Evolutionary conservation across 1,139 yeast genomes (phyloP).

Genomic region (Taphrina deformans): DNA sequence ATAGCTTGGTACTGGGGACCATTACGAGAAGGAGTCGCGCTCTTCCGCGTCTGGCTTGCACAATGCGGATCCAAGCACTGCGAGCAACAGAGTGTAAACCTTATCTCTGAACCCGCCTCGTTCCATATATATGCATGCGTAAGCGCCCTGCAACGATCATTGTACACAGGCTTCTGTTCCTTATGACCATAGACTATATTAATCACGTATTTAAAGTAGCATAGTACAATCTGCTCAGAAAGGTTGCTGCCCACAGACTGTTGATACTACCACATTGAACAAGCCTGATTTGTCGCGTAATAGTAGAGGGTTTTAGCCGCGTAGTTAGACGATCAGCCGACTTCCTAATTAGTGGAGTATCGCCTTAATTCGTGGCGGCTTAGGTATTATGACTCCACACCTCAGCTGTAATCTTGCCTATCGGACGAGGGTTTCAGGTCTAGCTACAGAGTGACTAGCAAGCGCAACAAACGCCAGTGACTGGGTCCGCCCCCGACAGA

Average conservation of each 20-base stretch:
- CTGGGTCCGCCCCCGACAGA: no score
- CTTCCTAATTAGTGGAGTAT: neutral
- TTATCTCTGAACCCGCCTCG: no score
- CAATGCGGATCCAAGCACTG: neutral
- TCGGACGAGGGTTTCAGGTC: no score
- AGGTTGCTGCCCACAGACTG: no score
- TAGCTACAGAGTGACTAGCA: no score
- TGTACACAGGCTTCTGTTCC: neutral
- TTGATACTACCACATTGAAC: no score
- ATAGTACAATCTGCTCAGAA: no score
- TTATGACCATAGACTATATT: neutral
- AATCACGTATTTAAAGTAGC: no score
- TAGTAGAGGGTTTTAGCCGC: no score
- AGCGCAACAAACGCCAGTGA: no score
- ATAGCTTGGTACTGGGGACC: constrained; percentile 2
- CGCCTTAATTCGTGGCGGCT: constrained; percentile 5
- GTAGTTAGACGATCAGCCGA: neutral
- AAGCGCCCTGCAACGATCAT: neutral
- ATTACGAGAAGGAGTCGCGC: constrained; percentile 7
- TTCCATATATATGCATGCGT: no score
- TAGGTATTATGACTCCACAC: constrained; percentile 13
- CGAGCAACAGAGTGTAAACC: neutral
- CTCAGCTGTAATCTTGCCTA: neutral
- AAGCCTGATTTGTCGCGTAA: no score
- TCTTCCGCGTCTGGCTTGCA: neutral